Evolutionary conservation across 352 stramenopile genomes (phyloP).

Genomic region (Pythium aristosporum): DNA sequence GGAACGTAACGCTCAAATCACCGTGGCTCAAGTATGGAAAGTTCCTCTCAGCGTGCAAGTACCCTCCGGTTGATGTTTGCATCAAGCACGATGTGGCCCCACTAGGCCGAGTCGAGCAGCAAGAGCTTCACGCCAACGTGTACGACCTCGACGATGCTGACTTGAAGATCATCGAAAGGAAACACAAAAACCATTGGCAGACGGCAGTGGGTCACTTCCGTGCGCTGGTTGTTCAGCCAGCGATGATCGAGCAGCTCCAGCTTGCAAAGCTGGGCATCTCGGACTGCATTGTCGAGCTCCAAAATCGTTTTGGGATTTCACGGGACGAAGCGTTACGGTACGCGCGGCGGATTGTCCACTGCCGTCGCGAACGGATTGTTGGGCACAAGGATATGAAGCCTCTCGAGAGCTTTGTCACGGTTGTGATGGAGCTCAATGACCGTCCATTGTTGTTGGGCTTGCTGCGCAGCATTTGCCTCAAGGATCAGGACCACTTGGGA

Average conservation of each 20-base stretch:
- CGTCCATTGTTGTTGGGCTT: background rate
- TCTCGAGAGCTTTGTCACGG: background rate
- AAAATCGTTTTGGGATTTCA: background rate
- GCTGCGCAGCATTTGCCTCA: no score
- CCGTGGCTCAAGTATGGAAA: slow-evolving; percentile 1
- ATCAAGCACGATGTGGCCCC: background rate
- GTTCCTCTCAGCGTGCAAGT: background rate
- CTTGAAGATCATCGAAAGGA: background rate
- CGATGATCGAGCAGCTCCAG: background rate
- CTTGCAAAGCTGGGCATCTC: background rate
- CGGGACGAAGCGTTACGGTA: background rate
- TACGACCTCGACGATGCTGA: background rate
- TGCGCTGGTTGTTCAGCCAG: background rate
- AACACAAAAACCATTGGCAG: no score
- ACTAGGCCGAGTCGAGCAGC: background rate
- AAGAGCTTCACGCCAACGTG: background rate
- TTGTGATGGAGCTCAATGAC: background rate
- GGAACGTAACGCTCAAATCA: background rate
- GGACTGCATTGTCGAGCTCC: background rate
- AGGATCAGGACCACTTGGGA: background rate
- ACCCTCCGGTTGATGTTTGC: background rate
- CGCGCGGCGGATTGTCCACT: background rate
- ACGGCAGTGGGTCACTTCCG: no score
- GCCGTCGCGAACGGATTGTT: background rate
- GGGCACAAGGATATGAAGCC: background rate